phyloP scores from a whole-genome alignment of 2,329 filamentous ascomycete species.

The Pseudogymnoascus sp. region DNA sequence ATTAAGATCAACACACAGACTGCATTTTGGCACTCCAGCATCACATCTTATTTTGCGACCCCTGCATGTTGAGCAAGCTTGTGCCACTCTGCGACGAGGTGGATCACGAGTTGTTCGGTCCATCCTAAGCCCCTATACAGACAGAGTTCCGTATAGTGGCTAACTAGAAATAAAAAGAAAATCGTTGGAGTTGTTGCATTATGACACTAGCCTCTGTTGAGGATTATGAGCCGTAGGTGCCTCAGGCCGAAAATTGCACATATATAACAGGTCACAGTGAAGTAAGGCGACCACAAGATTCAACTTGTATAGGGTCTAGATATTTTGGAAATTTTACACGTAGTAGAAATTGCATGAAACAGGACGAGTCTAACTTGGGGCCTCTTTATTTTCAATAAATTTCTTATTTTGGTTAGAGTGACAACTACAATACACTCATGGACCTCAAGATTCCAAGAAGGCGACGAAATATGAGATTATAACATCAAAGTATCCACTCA shows the following conservation, averaged over 20 bases:
- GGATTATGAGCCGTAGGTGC: too few relatives aligned
- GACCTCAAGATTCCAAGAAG: background rate
- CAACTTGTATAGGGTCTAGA: background rate
- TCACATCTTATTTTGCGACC: slow-evolving; percentile 29
- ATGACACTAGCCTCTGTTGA: background rate
- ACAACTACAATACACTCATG: background rate
- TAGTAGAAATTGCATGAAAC: background rate
- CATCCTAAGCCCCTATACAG: background rate
- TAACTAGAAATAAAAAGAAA: background rate
- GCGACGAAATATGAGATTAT: background rate
- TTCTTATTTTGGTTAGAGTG: background rate
- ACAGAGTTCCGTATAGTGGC: background rate
- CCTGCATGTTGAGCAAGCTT: slow-evolving; percentile 28
- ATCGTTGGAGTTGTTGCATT: background rate
- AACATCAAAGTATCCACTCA: background rate
- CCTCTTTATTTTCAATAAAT: background rate
- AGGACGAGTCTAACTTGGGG: background rate
- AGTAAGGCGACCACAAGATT: too few relatives aligned
- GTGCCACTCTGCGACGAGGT: slow-evolving; percentile 19
- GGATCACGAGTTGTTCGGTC: slow-evolving; percentile 2
- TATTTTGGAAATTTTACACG: background rate
- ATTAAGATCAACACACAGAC: slow-evolving; percentile 24
- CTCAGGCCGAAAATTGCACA: too few relatives aligned
- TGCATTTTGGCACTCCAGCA: slow-evolving; percentile 26
- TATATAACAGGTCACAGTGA: too few relatives aligned